Base-by-base conservation (phyloP, 1,139 yeast species). In the Suhomyces anneliseae region DNA sequence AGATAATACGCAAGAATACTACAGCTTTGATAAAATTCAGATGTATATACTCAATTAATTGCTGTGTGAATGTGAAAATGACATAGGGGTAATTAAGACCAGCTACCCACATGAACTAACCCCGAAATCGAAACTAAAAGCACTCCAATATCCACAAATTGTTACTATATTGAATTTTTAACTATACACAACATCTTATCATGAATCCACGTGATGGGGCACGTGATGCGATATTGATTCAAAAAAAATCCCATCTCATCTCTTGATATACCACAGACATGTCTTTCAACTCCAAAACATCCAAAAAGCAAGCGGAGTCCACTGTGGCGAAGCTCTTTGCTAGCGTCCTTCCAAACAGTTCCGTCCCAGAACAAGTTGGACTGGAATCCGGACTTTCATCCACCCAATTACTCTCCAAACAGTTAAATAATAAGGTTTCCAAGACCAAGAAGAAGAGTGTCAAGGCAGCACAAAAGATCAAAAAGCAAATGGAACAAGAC, bases 321-420 rank as follows among this genome's bases (percentile, higher is more conserved):
- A 65, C 80, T 1, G 76, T 77, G n/a, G 68, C 68, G 46, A 73
- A 65, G 54, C 66, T 78, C 12, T 64, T 76, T 35, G 68, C 70
- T 33, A 59, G 60, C 41, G 65, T 76, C n/a, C 64, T 77, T 27
- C 81, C 81, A 1, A 73, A 72, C 14, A 48, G 60, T 6, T 48
- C 58, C 5, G 45, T 50, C 6, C 72, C 72, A 11, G 49, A 57
- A 7, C 48, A 55, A 8, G 43, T 46, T 8, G 49, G 49, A 11
- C 32, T 3, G 32, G 36, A 37, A 27, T 42, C 46, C 14, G 36
- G 36, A 7, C 45, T 54, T 27, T 55, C 68, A 5, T 49, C 62
- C 3, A 58, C 69, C 8, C 66, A 63, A 50, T 45, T 57, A 24
- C 60, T 63, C 45, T 40, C 55, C 42, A 31, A 49, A 40, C 51